A percentile compares a stretch with the other conserved stretches of the same genome.
Conservation (phyloP, 805 yeast species). For the Lachancea quebecensis region DNA sequence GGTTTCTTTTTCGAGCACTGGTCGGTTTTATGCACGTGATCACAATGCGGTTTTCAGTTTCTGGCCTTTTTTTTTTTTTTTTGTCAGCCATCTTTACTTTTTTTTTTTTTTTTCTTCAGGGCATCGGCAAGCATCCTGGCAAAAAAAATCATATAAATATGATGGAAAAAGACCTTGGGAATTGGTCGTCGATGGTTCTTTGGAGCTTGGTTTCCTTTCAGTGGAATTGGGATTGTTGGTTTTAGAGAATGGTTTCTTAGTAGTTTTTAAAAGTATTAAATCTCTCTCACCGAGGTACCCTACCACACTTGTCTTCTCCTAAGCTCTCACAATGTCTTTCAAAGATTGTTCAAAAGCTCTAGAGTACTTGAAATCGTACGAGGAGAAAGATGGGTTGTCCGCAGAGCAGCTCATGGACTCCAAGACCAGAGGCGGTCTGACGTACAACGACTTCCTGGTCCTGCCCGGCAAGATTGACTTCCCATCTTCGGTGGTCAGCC, state of each 20-base stretch:
- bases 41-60: too few relatives aligned
- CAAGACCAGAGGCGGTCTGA: slow-evolving; percentile 84
- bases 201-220: slow-evolving; percentile 3
- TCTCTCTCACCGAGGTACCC: background rate
- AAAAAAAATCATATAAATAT: background rate
- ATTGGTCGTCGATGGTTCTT: background rate
- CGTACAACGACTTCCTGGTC: slow-evolving; percentile 92
- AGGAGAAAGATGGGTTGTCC: slow-evolving; percentile 76
- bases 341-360: slow-evolving; percentile 56
- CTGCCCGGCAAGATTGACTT: slow-evolving; percentile 92
- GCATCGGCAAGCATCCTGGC: background rate
- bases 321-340: slow-evolving; percentile 18
- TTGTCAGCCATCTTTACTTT: background rate
- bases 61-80: background rate
- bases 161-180: background rate
- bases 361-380: slow-evolving; percentile 57
- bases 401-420: slow-evolving; percentile 86
- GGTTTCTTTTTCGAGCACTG: too few relatives aligned
- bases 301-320: background rate
- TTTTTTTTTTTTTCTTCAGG: background rate
- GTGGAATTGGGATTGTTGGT: slow-evolving; percentile 6
- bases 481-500: slow-evolving; percentile 67
- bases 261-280: background rate
- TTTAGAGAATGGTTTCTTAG: slow-evolving; percentile 3
- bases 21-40: too few relatives aligned